phyloP scores from a whole-genome alignment of 495 filamentous ascomycete genomes.

The Aspergillus ellipticus region DNA sequence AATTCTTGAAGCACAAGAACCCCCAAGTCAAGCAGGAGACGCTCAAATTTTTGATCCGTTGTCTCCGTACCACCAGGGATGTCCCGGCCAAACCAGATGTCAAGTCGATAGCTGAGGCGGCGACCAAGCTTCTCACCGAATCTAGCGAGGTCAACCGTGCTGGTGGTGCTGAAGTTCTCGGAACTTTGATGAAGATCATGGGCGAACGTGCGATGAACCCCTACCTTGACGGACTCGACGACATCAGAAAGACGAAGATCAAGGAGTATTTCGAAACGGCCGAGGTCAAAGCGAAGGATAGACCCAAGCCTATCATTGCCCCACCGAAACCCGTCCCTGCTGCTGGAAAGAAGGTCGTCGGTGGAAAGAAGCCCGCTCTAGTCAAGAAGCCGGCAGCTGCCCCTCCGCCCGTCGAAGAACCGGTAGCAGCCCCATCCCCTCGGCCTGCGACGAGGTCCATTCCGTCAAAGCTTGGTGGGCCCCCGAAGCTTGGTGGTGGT shows the following conservation, averaged over 20 bases:
- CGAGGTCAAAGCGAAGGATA: conserved; percentile 94
- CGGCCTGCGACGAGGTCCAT: conserved; percentile 58
- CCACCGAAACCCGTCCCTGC: conserved; percentile 56
- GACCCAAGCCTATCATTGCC: conserved; percentile 76
- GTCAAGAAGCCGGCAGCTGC: conserved; percentile 55
- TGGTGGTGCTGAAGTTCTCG: conserved; percentile 85
- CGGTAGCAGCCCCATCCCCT: conserved; percentile 44
- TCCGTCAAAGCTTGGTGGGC: conserved; percentile 58
- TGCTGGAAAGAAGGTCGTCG: conserved; percentile 41
- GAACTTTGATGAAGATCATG: conserved; percentile 98
- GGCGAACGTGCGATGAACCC: conserved; percentile 95
- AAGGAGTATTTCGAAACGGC: conserved; percentile 92
- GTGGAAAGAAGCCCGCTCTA: conserved; percentile 51
- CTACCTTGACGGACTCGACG: conserved; percentile 91
- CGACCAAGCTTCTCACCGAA: conserved; percentile 85
- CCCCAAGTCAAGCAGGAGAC: conserved; percentile 95
- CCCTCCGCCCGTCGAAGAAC: conserved; percentile 53
- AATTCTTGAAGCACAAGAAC: conserved; percentile 89
- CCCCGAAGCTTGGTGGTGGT: conserved; percentile 61
- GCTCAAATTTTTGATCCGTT: conserved; percentile 84
- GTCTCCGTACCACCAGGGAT: conserved; percentile 76
- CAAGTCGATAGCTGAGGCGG: conserved; percentile 77
- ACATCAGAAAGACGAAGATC: conserved; percentile 92
- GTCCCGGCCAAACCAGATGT: conserved; percentile 80
- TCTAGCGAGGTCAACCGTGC: conserved; percentile 79